Conservation (phyloP, 2,329 filamentous ascomycete species). For the Trichoderma endophyticum region DNA sequence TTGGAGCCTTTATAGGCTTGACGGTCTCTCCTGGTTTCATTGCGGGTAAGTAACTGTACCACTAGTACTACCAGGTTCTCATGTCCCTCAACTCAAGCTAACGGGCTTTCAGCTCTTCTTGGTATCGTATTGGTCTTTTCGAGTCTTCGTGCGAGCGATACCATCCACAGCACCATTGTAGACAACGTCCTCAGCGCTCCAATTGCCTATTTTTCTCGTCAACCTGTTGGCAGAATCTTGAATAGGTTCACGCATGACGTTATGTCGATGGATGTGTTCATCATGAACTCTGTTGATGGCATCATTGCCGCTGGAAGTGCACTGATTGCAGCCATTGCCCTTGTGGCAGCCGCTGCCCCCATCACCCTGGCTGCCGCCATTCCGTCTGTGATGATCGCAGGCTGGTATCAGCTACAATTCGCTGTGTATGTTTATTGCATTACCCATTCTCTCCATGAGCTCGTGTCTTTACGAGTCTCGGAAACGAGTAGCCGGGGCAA, state of each 20-base stretch:
- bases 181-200: not conserved
- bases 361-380: not conserved
- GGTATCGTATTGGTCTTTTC: not conserved
- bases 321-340: not conserved
- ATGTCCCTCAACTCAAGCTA: not conserved
- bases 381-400: not conserved
- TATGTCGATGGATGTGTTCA: not conserved
- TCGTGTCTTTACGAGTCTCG: not conserved
- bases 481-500: not conserved
- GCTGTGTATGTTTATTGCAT: not conserved
- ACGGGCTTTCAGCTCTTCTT: not conserved
- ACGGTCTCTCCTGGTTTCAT: not conserved
- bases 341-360: not conserved
- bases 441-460: not conserved
- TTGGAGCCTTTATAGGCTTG: not conserved
- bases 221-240: not conserved
- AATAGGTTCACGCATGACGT: not conserved
- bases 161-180: not conserved
- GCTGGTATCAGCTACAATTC: not conserved
- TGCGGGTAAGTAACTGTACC: not conserved
- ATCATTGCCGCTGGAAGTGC: not conserved
- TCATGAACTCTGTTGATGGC: not conserved
- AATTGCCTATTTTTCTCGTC: not conserved
- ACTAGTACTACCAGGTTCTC: not conserved
- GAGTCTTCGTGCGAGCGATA: not conserved